Evolutionary conservation across 768 basidiomycete species (phyloP).

Genomic region (Podaxis rugospora): DNA sequence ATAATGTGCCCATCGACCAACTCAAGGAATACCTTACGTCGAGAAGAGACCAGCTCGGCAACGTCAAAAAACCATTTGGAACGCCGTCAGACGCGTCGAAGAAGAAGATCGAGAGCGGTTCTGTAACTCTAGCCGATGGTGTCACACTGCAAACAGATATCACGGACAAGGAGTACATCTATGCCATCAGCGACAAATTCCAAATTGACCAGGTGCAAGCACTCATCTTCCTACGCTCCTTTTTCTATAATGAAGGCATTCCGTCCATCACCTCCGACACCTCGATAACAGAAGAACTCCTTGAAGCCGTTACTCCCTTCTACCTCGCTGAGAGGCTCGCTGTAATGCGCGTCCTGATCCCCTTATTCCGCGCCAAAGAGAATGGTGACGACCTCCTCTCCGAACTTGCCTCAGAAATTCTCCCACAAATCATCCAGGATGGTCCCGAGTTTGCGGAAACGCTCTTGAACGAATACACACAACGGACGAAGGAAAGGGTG

Average conservation of each 20-base stretch:
- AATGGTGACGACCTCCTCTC: slow-evolving; percentile 52
- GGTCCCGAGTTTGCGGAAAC: slow-evolving; percentile 55
- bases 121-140: slow-evolving; percentile 65
- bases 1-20: slow-evolving; percentile 55
- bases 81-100: slow-evolving; percentile 64
- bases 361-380: slow-evolving; percentile 70
- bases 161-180: slow-evolving; percentile 63
- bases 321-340: slow-evolving; percentile 78
- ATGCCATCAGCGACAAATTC: slow-evolving; percentile 69
- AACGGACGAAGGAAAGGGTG: slow-evolving; percentile 45
- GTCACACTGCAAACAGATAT: slow-evolving; percentile 59
- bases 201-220: slow-evolving; percentile 81
- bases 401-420: slow-evolving; percentile 44
- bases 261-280: slow-evolving; percentile 27
- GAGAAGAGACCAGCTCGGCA: slow-evolving; percentile 52
- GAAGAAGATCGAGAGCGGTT: slow-evolving; percentile 61
- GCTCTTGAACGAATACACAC: slow-evolving; percentile 58
- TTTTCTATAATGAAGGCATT: slow-evolving; percentile 73
- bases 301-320: slow-evolving; percentile 75
- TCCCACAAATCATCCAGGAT: slow-evolving; percentile 62
- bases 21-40: slow-evolving; percentile 53
- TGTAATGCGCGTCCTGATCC: slow-evolving; percentile 63
- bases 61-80: slow-evolving; percentile 54
- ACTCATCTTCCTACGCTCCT: slow-evolving; percentile 68
- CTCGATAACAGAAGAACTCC: slow-evolving; percentile 48